These are phyloP conservation scores for Cystobasidium tubakii DNA, from an alignment of 768 basidiomycete species.

Conservation along the genomic window DNA sequence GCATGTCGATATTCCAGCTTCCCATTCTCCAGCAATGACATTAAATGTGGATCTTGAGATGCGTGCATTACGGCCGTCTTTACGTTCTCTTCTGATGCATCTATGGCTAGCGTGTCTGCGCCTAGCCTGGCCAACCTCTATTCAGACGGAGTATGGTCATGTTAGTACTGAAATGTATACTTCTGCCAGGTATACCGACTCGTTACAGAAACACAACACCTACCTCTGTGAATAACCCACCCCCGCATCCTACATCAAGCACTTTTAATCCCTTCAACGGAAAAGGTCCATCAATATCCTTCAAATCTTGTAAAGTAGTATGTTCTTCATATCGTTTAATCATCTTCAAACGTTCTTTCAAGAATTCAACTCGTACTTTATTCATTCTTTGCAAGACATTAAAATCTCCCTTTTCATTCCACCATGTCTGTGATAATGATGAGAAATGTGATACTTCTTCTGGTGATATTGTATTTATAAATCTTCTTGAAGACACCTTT, in stretches of 20 bases:
- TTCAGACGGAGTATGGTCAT: not conserved
- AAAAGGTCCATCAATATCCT: constrained; percentile 40
- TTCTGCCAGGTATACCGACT: no score
- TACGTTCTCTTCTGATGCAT: constrained; percentile 82
- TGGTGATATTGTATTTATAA: constrained; percentile 45
- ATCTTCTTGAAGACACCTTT: not conserved
- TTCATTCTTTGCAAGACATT: constrained; percentile 88
- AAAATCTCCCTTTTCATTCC: constrained; percentile 91
- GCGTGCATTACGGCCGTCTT: constrained; percentile 78
- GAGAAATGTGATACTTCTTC: constrained; percentile 86
- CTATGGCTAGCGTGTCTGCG: constrained; percentile 80
- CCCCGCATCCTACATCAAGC: constrained; percentile 91
- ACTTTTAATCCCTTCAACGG: constrained; percentile 64
- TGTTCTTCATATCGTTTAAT: constrained; percentile 56
- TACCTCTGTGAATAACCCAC: constrained; percentile 86
- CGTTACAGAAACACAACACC: no score
- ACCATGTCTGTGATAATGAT: constrained; percentile 81
- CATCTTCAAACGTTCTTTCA: constrained; percentile 53
- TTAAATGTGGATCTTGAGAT: constrained; percentile 63
- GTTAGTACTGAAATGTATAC: not conserved
- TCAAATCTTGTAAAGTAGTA: not conserved
- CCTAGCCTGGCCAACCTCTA: constrained; percentile 84
- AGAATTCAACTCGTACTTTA: constrained; percentile 73
- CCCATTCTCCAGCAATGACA: constrained; percentile 38
- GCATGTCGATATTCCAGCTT: constrained; percentile 64